These are phyloP conservation scores for Fusarium sp. DNA, from an alignment of 2,329 filamentous ascomycete genomes.

Conservation along the genomic window DNA sequence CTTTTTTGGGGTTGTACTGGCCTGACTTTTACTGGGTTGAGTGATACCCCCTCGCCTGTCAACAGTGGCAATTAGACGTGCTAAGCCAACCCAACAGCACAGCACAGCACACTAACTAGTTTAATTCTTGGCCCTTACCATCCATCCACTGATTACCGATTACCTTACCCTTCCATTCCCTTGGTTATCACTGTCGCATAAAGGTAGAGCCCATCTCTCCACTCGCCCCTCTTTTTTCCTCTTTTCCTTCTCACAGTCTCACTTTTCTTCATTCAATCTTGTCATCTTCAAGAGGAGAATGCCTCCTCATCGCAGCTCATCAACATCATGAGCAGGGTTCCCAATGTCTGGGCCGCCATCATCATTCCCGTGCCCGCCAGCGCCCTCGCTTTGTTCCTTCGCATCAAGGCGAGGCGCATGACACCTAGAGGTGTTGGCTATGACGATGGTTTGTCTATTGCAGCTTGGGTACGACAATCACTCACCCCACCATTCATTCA, in stretches of 20 bases:
- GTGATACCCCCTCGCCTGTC: background rate
- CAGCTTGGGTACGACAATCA: constrained; percentile 26
- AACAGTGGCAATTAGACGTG: background rate
- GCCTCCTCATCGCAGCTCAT: constrained; percentile 7
- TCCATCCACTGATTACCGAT: background rate
- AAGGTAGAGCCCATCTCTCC: constrained; percentile 4
- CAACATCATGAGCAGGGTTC: constrained; percentile 33
- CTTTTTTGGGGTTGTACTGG: background rate
- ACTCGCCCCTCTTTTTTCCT: constrained; percentile 26
- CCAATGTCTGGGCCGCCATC: constrained; percentile 39
- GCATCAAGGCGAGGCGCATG: constrained; percentile 39
- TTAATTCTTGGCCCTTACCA: background rate
- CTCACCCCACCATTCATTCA: background rate
- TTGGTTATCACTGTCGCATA: background rate
- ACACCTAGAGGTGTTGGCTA: constrained; percentile 36
- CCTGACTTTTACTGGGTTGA: background rate
- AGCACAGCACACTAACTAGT: background rate
- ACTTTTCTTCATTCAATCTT: background rate
- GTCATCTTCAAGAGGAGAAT: background rate
- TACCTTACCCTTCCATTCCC: background rate
- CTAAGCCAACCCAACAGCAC: background rate
- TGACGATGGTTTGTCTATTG: constrained; percentile 34
- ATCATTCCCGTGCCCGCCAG: constrained; percentile 35
- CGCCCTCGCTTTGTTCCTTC: constrained; percentile 26
- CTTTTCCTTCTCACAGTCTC: background rate